A percentile compares a stretch with the other conserved stretches of the same genome.
Evolutionary conservation across 2,329 filamentous ascomycete species (phyloP).

Genomic region (Aspergillus pseudoglaucus): DNA sequence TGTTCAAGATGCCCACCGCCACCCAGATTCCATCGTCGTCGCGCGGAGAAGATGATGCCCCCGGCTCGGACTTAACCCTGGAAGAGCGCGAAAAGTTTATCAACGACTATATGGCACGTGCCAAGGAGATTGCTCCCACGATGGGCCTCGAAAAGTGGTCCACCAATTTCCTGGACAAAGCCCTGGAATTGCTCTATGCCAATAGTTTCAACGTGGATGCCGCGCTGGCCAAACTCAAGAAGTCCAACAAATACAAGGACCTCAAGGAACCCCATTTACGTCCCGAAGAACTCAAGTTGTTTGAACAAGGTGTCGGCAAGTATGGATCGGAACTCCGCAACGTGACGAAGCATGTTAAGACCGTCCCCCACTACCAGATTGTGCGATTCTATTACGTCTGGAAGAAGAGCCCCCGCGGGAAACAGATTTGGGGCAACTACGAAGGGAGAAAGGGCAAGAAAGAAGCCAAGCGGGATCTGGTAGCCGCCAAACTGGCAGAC

Average conservation of each 20-base stretch:
- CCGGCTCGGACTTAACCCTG: conserved; percentile 27
- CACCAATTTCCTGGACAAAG: conserved; percentile 83
- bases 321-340: conserved; percentile 83
- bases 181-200: conserved; percentile 65
- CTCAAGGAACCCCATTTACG: conserved; percentile 81
- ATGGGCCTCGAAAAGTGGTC: conserved; percentile 68
- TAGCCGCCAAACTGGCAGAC: conserved; percentile 71
- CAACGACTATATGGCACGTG: conserved; percentile 68
- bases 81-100: conserved; percentile 53
- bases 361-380: conserved; percentile 69
- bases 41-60: conserved; percentile 38
- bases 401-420: conserved; percentile 87
- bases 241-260: conserved; percentile 59
- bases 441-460: conserved; percentile 85
- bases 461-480: conserved; percentile 61
- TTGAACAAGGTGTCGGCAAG: conserved; percentile 84
- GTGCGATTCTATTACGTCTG: conserved; percentile 95
- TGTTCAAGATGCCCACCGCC: conserved; percentile 68
- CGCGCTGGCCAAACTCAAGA: conserved; percentile 64
- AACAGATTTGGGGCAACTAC: conserved; percentile 83
- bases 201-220: conserved; percentile 64
- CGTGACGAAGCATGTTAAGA: conserved; percentile 75
- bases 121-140: conserved; percentile 57
- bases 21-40: conserved; percentile 42
- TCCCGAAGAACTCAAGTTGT: conserved; percentile 74